Conservation (phyloP, 129 eudicot genomes). For the Saposhnikovia divaricata region DNA sequence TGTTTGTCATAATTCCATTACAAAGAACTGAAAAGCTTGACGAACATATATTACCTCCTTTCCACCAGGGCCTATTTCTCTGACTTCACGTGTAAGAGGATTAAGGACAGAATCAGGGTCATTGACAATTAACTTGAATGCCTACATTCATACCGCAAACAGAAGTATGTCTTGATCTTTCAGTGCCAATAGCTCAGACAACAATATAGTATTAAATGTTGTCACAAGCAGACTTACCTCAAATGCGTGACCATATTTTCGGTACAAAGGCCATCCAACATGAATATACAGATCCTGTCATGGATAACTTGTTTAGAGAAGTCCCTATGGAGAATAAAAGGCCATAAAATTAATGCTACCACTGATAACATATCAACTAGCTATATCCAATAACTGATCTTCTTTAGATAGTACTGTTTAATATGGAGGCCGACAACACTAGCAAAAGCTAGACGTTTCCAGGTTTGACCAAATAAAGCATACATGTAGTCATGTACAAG, state of each 20-base stretch:
- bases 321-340: constrained; percentile 33
- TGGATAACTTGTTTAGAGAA: constrained; percentile 38
- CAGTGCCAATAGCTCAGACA: background rate
- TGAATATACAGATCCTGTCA: constrained; percentile 66
- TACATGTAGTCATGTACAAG: background rate
- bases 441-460: background rate
- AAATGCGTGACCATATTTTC: constrained; percentile 70
- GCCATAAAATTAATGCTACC: constrained; percentile 29
- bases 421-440: background rate
- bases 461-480: background rate
- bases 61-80: constrained; percentile 21
- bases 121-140: constrained; percentile 22
- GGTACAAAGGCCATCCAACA: constrained; percentile 74
- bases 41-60: constrained; percentile 19
- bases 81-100: constrained; percentile 22
- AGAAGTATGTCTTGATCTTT: background rate
- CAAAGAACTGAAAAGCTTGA: background rate
- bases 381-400: background rate
- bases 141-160: constrained; percentile 11
- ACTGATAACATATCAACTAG: constrained; percentile 8
- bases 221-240: constrained; percentile 2
- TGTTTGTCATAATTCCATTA: background rate
- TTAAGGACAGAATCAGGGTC: constrained; percentile 26
- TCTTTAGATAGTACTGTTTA: background rate
- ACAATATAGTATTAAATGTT: background rate